Evolutionary conservation across 208 protist genomes (phyloP).

Genomic region (Vickermania ingenoplastis): DNA sequence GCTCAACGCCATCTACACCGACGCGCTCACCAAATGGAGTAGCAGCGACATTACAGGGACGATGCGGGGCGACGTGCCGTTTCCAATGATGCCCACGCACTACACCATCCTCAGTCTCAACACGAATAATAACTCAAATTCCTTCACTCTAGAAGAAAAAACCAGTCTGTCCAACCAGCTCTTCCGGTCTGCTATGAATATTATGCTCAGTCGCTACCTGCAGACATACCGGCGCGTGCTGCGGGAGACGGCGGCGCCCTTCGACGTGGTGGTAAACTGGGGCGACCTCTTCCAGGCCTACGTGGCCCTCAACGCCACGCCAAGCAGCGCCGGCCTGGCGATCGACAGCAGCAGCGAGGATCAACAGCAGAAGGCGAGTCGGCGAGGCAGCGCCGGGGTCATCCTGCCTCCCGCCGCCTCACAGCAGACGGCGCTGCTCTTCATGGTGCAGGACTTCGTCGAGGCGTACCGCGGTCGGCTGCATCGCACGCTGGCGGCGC

Average conservation of each 20-base stretch:
- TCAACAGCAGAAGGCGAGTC: neutral
- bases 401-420: neutral
- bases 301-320: constrained; percentile 8
- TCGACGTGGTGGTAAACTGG: constrained; percentile 60
- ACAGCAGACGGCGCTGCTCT: neutral
- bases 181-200: constrained; percentile 41
- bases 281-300: constrained; percentile 25
- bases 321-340: neutral
- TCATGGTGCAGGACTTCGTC: neutral
- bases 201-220: constrained; percentile 34
- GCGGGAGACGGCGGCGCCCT: constrained; percentile 4
- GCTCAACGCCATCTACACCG: neutral
- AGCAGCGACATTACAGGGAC: neutral
- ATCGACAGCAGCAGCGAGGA: neutral
- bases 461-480: neutral
- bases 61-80: neutral
- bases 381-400: neutral
- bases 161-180: constrained; percentile 33
- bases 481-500: neutral
- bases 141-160: neutral
- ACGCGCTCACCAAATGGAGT: neutral
- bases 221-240: constrained; percentile 16
- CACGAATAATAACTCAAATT: neutral
- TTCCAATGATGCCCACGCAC: neutral
- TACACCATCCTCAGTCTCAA: neutral